These are phyloP conservation scores for Telopea speciosissima DNA, from an alignment of 177 flowering plant species.

Conservation along the genomic window DNA sequence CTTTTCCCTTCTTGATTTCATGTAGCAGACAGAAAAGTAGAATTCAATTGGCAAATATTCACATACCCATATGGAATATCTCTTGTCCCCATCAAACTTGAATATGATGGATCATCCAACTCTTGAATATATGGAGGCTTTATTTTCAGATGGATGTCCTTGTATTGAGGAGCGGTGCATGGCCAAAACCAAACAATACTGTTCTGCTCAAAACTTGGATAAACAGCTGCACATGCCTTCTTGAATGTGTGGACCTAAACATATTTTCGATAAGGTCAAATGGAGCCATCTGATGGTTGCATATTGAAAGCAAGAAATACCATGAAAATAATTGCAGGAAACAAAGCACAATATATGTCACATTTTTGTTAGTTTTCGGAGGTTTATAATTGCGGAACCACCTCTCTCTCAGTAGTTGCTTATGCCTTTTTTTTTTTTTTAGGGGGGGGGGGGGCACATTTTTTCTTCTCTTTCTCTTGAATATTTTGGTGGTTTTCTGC, in stretches of 20 bases:
- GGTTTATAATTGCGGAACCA: not conserved
- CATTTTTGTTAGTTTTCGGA: too few species aligned
- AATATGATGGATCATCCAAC: conserved; percentile 77
- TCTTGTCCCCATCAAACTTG: conserved; percentile 46
- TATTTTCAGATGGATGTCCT: conserved; percentile 46
- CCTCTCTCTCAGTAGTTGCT: not conserved
- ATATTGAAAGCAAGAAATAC: not conserved
- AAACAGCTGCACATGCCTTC: conserved; percentile 76
- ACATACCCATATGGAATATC: conserved; percentile 81
- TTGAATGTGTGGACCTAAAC: conserved; percentile 68
- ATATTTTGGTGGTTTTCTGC: too few species aligned
- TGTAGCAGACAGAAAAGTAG: not conserved
- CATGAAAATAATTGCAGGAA: not conserved
- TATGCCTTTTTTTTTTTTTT: too few species aligned
- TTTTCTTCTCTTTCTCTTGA: too few species aligned
- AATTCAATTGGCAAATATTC: not conserved
- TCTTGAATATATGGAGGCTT: conserved; percentile 72
- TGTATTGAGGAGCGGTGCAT: conserved; percentile 50
- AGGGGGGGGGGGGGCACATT: too few species aligned
- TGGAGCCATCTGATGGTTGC: not conserved
- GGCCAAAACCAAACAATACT: conserved; percentile 97
- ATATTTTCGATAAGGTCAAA: not conserved
- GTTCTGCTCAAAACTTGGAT: conserved; percentile 76
- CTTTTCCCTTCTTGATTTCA: too few species aligned
- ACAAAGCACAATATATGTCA: not conserved